A percentile compares a stretch with the other conserved stretches of the same genome.
These are phyloP conservation scores for Dioscorea zingiberensis DNA, from an alignment of 106 monocot genomes.

Conservation along the genomic window DNA sequence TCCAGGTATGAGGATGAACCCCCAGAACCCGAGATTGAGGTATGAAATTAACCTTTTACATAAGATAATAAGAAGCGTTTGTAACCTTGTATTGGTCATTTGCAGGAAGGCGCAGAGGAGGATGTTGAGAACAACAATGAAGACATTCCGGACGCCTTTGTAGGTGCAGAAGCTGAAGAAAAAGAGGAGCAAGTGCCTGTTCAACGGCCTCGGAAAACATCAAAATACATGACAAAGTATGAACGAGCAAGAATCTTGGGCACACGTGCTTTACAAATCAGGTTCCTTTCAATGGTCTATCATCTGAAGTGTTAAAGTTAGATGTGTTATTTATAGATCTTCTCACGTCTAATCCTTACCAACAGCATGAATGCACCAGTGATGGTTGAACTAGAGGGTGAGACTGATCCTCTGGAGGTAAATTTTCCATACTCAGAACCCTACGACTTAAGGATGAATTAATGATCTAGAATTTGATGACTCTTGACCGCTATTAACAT, in stretches of 20 bases:
- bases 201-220: constrained; percentile 50
- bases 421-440: background rate
- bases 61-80: background rate
- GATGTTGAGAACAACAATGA: constrained; percentile 79
- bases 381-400: constrained; percentile 83
- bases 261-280: constrained; percentile 72
- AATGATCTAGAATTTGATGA: too few relatives aligned
- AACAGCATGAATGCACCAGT: constrained; percentile 90
- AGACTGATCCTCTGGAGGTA: constrained; percentile 65
- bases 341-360: background rate
- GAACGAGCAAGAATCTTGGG: constrained; percentile 76
- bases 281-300: constrained; percentile 15
- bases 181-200: constrained; percentile 31
- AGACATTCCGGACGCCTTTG: constrained; percentile 52
- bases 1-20: constrained; percentile 92
- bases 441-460: background rate
- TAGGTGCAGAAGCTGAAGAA: constrained; percentile 45
- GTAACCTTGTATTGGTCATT: background rate
- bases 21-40: constrained; percentile 90
- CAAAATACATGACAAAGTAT: constrained; percentile 83
- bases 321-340: too few relatives aligned
- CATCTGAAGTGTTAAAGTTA: background rate
- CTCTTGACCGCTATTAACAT: too few relatives aligned
- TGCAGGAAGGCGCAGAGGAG: constrained; percentile 68
- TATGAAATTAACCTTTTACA: constrained; percentile 5